These are phyloP conservation scores for Ceratobasidium sp. DNA, from an alignment of 1,284 basidiomycete species.

Conservation along the genomic window DNA sequence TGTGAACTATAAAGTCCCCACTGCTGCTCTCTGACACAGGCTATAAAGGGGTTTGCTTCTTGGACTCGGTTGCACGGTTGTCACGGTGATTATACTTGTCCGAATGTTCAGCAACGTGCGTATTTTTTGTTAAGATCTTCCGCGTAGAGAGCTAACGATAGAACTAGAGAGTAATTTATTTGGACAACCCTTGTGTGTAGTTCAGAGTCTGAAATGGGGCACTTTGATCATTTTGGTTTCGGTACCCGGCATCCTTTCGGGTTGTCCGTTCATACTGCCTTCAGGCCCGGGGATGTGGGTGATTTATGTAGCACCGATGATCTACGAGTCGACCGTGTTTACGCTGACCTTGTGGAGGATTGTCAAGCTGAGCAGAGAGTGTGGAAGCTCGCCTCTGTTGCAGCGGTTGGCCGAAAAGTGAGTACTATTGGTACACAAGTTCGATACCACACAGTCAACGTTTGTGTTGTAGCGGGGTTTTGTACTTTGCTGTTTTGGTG, in stretches of 20 bases:
- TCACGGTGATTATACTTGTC: neutral
- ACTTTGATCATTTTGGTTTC: neutral
- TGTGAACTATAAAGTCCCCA: too few species aligned
- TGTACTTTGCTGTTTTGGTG: neutral
- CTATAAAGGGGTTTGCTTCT: neutral
- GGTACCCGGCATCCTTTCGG: constrained; percentile 8
- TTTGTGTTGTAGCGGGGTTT: neutral
- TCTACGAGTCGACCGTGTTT: constrained; percentile 2
- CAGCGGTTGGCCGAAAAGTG: constrained; percentile 13
- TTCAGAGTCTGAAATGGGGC: neutral
- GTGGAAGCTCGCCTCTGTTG: constrained; percentile 10
- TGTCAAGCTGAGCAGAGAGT: constrained; percentile 4
- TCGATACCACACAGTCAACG: neutral
- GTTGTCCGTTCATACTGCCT: constrained; percentile 9
- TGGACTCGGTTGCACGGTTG: neutral
- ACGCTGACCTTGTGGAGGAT: constrained; percentile 6
- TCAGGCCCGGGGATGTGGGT: constrained; percentile 3
- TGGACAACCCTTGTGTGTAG: constrained; percentile 9
- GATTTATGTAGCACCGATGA: constrained; percentile 1
- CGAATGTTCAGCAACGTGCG: neutral
- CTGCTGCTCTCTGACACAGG: too few species aligned
- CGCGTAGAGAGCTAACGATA: neutral
- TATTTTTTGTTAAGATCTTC: neutral
- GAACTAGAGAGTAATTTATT: constrained; percentile 5
- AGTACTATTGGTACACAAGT: neutral